A percentile compares a stretch with the other conserved stretches of the same genome.
Conservation (phyloP, 2,329 filamentous ascomycete species). For the Xylaria sp. region DNA sequence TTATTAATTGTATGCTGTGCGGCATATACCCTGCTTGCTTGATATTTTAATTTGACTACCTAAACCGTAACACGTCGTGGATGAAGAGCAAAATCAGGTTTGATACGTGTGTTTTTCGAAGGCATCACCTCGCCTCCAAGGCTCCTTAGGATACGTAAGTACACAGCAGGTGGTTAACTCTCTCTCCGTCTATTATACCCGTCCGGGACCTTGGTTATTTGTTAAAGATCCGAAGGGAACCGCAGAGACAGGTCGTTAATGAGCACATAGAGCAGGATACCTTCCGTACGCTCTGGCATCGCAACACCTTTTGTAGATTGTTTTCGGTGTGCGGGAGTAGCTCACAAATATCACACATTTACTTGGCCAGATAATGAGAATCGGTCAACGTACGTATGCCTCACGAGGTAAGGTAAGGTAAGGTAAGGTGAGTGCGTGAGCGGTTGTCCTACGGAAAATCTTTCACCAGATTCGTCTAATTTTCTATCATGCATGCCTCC, state of each 20-base stretch:
- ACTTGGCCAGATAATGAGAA: not conserved
- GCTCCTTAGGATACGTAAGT: not conserved
- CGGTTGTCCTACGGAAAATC: not conserved
- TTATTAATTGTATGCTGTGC: not conserved
- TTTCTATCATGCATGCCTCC: not conserved
- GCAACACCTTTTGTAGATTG: not conserved
- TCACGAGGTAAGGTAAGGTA: not conserved
- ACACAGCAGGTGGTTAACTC: not conserved
- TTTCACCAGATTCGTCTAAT: conserved; percentile 8
- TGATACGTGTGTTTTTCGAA: not conserved
- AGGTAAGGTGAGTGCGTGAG: not conserved
- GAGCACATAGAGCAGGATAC: not conserved
- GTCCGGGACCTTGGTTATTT: not conserved
- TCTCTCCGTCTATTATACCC: not conserved
- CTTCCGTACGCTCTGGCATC: not conserved
- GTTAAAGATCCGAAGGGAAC: not conserved
- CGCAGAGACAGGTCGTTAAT: not conserved
- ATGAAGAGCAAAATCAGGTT: not conserved
- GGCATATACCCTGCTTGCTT: not conserved
- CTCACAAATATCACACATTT: not conserved
- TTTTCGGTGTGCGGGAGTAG: not conserved
- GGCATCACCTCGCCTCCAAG: not conserved
- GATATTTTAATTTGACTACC: not conserved
- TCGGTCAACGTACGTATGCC: not conserved
- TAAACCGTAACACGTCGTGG: not conserved